A percentile compares a stretch with the other conserved stretches of the same genome.
Evolutionary conservation across 345 rosid genomes (phyloP).

Genomic region (Excoecaria cochinchinensis): DNA sequence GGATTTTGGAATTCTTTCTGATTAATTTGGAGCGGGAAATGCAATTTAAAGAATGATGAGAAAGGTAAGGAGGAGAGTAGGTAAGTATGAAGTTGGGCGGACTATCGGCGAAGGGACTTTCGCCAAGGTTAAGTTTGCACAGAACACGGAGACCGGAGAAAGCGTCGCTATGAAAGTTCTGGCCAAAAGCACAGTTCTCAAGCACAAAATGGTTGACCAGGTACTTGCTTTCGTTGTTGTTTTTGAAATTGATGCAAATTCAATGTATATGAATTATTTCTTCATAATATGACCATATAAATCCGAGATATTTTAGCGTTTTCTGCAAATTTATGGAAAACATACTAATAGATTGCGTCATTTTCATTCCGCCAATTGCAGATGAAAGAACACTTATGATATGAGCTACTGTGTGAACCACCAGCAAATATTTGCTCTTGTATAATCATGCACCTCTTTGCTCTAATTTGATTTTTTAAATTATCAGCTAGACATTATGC

Average conservation of each 20-base stretch:
- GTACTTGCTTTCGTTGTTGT: constrained; percentile 26
- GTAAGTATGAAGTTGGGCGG: constrained; percentile 82
- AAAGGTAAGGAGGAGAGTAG: constrained; percentile 52
- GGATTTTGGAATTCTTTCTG: not conserved
- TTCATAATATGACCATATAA: not conserved
- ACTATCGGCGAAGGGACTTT: constrained; percentile 92
- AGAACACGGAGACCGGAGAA: constrained; percentile 64
- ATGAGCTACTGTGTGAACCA: too few species aligned
- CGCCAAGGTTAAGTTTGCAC: constrained; percentile 93
- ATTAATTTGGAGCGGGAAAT: constrained; percentile 11
- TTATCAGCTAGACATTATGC: too few species aligned
- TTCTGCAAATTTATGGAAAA: not conserved
- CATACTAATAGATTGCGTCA: too few species aligned
- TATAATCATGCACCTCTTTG: not conserved
- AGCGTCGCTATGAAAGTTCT: constrained; percentile 78
- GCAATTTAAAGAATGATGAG: constrained; percentile 33
- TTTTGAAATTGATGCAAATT: not conserved
- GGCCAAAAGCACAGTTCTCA: constrained; percentile 77
- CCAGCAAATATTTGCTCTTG: not conserved
- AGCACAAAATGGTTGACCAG: constrained; percentile 91
- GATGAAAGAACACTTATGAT: too few species aligned
- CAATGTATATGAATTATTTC: not conserved
- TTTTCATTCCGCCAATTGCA: too few species aligned
- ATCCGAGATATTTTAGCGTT: not conserved
- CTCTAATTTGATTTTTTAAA: too few species aligned